phyloP scores from a whole-genome alignment of 257 asterid species.

The Leonotis leonurus region DNA sequence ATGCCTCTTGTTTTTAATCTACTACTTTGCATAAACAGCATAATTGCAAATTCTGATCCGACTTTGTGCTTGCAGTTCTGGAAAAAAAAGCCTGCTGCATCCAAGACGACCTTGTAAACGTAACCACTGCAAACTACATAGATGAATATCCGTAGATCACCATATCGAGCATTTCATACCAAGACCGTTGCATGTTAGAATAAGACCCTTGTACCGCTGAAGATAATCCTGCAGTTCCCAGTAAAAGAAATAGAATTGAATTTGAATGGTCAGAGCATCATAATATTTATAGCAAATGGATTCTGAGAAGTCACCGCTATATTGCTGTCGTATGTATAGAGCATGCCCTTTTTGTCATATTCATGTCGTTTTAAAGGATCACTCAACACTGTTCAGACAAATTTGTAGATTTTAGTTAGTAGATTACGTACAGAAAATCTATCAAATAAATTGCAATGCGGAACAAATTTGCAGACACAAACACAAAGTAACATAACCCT shows the following conservation, averaged over 20 bases:
- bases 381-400: constrained; percentile 53
- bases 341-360: constrained; percentile 78
- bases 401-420: not conserved
- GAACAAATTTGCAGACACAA: not conserved
- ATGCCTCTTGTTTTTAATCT: too few relatives aligned
- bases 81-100: constrained; percentile 22
- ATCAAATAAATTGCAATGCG: not conserved
- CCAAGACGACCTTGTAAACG: constrained; percentile 9
- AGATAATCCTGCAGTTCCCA: constrained; percentile 70
- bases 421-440: not conserved
- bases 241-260: not conserved
- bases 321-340: constrained; percentile 52
- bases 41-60: constrained; percentile 21
- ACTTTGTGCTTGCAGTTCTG: constrained; percentile 18
- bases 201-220: constrained; percentile 84
- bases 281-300: not conserved
- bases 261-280: not conserved
- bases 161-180: constrained; percentile 83
- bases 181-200: constrained; percentile 85
- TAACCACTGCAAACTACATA: constrained; percentile 4
- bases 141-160: constrained; percentile 24
- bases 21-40: too few relatives aligned
- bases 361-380: constrained; percentile 84
- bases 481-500: not conserved
- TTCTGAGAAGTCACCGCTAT: constrained; percentile 35